These are phyloP conservation scores for Cordia subcordata DNA, from an alignment of 257 asterid species.

Conservation along the genomic window DNA sequence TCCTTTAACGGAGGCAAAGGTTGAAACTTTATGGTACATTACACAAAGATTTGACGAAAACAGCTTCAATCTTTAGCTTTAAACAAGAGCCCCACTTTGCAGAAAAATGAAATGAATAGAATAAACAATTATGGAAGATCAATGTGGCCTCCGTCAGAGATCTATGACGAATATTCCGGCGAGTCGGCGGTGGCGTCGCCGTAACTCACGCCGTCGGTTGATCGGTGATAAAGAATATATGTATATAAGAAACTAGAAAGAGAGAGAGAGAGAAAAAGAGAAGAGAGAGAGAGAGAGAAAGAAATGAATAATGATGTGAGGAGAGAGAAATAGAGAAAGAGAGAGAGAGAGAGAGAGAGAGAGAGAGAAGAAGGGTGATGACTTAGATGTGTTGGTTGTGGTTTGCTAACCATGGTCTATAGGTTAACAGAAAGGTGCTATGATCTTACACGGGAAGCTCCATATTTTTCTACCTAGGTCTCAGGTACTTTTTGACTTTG, in stretches of 20 bases:
- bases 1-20: background rate
- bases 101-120: background rate
- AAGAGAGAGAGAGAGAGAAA: constrained; percentile 10
- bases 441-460: background rate
- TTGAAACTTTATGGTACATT: constrained; percentile 5
- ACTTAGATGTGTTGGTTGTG: no score
- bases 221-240: constrained; percentile 12
- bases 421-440: no score
- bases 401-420: no score
- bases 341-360: constrained; percentile 11
- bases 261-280: constrained; percentile 12
- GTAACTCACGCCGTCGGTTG: constrained; percentile 26
- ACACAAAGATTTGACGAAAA: background rate
- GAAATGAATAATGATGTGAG: constrained; percentile 20
- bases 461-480: constrained; percentile 5
- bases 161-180: constrained; percentile 10
- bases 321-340: constrained; percentile 23
- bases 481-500: no score
- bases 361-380: no score
- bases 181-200: constrained; percentile 12
- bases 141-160: constrained; percentile 17
- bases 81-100: background rate
- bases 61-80: constrained; percentile 17
- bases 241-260: background rate
- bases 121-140: background rate